phyloP scores from a whole-genome alignment of 148 eudicot genomes.

The Amaranthus cruentus region DNA sequence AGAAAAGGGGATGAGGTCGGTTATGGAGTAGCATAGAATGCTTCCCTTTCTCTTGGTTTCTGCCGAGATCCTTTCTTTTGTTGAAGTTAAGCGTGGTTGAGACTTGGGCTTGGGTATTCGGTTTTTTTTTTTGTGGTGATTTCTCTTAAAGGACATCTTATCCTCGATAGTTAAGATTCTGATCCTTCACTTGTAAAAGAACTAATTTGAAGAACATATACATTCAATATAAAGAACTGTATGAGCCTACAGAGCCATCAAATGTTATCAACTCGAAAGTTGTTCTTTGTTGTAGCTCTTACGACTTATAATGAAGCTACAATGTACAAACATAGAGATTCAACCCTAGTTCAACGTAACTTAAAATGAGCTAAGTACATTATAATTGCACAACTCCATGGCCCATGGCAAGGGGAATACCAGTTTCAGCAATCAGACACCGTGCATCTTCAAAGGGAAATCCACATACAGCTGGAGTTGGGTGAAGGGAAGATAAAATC shows the following conservation, averaged over 20 bases:
- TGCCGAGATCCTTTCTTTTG: too few relatives aligned
- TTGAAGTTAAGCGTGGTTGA: too few relatives aligned
- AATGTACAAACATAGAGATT: background rate
- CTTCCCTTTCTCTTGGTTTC: too few relatives aligned
- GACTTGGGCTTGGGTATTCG: too few relatives aligned
- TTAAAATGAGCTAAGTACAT: background rate
- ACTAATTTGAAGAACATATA: too few relatives aligned
- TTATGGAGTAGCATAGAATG: too few relatives aligned
- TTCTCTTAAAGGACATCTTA: too few relatives aligned
- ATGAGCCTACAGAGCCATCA: background rate
- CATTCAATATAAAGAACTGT: too few relatives aligned
- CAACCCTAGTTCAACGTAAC: background rate
- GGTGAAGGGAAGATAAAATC: conserved; percentile 80
- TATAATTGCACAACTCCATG: background rate
- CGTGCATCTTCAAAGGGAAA: conserved; percentile 86
- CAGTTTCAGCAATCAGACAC: conserved; percentile 75
- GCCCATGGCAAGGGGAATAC: conserved; percentile 30
- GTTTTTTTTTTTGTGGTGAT: too few relatives aligned
- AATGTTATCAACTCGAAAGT: background rate
- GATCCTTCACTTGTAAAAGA: too few relatives aligned
- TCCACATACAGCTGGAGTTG: conserved; percentile 98
- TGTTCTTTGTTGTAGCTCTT: background rate
- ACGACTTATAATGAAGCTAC: background rate
- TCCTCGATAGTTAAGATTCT: too few relatives aligned
- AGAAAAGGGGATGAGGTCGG: too few relatives aligned